Evolutionary conservation across 2,329 filamentous ascomycete species (phyloP).

Genomic region (Tetracladium maxilliforme): DNA sequence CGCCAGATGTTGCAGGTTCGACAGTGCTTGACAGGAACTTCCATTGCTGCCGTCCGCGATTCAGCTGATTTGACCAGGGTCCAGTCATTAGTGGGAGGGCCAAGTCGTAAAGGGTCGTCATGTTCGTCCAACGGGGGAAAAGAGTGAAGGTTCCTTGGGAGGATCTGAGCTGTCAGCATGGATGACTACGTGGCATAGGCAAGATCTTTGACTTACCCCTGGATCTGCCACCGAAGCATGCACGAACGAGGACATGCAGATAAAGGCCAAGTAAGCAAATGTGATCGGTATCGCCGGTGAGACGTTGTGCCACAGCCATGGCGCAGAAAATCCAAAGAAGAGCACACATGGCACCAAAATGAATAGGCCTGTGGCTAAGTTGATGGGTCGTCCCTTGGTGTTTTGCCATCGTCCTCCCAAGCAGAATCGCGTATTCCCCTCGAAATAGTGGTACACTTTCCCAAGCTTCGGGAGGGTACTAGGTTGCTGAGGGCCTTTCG

Average conservation of each 20-base stretch:
- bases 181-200: neutral
- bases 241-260: slow-evolving; percentile 85
- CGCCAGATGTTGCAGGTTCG: slow-evolving; percentile 97
- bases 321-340: slow-evolving; percentile 75
- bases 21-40: slow-evolving; percentile 96
- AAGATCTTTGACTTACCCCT: slow-evolving; percentile 49
- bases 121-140: slow-evolving; percentile 64
- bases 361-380: slow-evolving; percentile 69
- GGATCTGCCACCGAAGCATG: slow-evolving; percentile 89
- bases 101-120: slow-evolving; percentile 68
- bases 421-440: slow-evolving; percentile 86
- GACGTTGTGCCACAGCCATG: slow-evolving; percentile 74
- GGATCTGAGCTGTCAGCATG: slow-evolving; percentile 44
- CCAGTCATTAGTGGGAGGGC: slow-evolving; percentile 86
- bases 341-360: slow-evolving; percentile 66
- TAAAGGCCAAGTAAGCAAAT: slow-evolving; percentile 82
- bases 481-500: too few species aligned
- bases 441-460: slow-evolving; percentile 82
- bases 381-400: slow-evolving; percentile 74
- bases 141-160: slow-evolving; percentile 81
- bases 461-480: slow-evolving; percentile 34
- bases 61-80: slow-evolving; percentile 71
- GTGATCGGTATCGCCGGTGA: slow-evolving; percentile 79
- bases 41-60: slow-evolving; percentile 70
- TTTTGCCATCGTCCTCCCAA: slow-evolving; percentile 79